Conservation (phyloP, 257 asterid species). For the Linaria vulgaris region DNA sequence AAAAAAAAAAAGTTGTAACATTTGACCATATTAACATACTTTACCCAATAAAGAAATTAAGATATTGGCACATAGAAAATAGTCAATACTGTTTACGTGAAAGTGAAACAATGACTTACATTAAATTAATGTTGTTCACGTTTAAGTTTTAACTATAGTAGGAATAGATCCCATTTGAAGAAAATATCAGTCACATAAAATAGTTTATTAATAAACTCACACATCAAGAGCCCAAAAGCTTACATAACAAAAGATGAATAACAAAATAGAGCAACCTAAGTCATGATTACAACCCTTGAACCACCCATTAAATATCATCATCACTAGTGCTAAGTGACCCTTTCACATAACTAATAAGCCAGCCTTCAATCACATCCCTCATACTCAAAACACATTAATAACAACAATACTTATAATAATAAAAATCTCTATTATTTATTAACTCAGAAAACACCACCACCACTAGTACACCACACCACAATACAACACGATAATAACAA, state of each 20-base stretch:
- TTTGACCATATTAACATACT: too few relatives aligned
- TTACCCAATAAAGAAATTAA: too few relatives aligned
- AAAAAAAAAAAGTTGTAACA: too few relatives aligned
- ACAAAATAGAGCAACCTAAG: background rate
- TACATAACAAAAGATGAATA: background rate
- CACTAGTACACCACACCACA: background rate
- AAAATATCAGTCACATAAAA: background rate
- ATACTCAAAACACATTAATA: background rate
- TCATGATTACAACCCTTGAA: conserved; percentile 10
- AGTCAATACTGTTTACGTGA: too few relatives aligned
- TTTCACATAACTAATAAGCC: conserved; percentile 23
- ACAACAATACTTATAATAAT: too few relatives aligned
- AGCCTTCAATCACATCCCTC: background rate
- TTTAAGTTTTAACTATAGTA: conserved; percentile 5
- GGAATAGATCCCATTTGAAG: background rate
- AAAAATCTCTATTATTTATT: too few relatives aligned
- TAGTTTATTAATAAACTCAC: background rate
- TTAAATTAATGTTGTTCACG: background rate
- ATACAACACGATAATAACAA: conserved; percentile 10
- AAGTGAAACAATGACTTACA: background rate
- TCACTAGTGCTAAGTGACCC: background rate
- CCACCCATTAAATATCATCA: conserved; percentile 17
- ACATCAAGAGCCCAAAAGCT: background rate
- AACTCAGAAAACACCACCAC: conserved; percentile 1
- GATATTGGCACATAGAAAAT: too few relatives aligned